Base-by-base conservation (phyloP, 2,329 filamentous ascomycete species). In the Alternaria triticina region DNA sequence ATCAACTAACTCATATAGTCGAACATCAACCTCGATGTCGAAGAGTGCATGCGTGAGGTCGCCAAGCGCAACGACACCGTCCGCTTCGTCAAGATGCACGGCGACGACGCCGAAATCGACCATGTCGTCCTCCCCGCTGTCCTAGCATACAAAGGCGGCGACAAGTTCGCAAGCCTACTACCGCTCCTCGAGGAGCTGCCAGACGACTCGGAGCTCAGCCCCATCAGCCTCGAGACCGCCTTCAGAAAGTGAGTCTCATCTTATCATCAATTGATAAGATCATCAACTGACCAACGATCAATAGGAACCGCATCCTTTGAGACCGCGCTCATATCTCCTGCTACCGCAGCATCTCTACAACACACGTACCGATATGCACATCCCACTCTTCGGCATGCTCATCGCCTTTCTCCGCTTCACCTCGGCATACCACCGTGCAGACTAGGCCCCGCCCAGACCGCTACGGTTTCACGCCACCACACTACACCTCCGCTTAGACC, bases 21-120 rank as follows among this genome's bases (percentile, higher is more conserved):
- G 64, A 86, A 90, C 61, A 90, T 95, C 68, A 96, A 92, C 50
- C 83, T 87, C 45, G 87, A 93, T 61, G 90, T 97, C 64, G 93
- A 97, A 78, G 86, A 89, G 44, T 94, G 91, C n/a, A 85, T 99
- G 71, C 82, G 86, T 56, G 90, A 91, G 2, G 85, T 98, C 27
- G 93, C 97, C 45, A 84, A 86, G 65, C 84, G 87, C 64, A 85
- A 97, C 76, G 85, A 88, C 22, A 87, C 89, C 10, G 87, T 92
- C 33, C 93, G 92, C 75, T 98, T 99, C 77, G 87, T 98, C 82
- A 96, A 95, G 82, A 87, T 98, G 51, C 90, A 97, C 80, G 93
- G 93, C 77, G 90, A 92, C 66, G 94, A 97, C 62, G 96, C 97
- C 40, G 94, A 98, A 79, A 97, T 98, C 85, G 93, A 97, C 78